Percentiles rank a stretch among this genome's conserved stretches.
Evolutionary conservation across 139 green algal genomes (phyloP).

Genomic region (Chlorella vulgaris): DNA sequence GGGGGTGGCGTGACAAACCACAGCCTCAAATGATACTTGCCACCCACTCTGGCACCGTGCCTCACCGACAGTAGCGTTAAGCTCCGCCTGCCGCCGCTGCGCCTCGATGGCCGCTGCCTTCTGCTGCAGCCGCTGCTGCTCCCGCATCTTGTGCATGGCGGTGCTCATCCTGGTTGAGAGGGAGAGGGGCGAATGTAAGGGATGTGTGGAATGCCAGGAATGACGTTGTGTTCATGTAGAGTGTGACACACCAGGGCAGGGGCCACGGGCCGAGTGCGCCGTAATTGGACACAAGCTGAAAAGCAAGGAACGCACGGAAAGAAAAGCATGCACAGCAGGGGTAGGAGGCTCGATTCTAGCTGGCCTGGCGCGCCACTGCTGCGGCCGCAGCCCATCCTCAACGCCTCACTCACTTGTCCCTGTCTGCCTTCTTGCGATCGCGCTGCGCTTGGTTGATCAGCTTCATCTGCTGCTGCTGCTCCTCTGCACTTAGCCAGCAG

Average conservation of each 20-base stretch:
- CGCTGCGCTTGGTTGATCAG: constrained; percentile 12
- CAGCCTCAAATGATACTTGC: neutral
- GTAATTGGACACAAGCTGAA: neutral
- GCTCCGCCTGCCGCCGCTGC: constrained; percentile 26
- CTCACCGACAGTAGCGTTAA: constrained; percentile 22
- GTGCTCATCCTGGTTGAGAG: neutral
- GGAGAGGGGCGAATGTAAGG: neutral
- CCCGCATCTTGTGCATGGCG: neutral
- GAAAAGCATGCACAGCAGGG: too few relatives aligned
- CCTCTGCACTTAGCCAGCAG: neutral
- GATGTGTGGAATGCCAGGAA: neutral
- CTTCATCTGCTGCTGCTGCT: constrained; percentile 8
- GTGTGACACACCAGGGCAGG: neutral
- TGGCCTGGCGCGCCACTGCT: neutral
- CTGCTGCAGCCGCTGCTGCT: constrained; percentile 18
- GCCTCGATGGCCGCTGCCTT: constrained; percentile 15
- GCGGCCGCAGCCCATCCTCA: neutral
- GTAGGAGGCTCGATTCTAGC: neutral
- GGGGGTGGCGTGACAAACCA: neutral
- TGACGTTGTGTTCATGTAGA: too few relatives aligned
- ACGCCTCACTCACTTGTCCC: neutral
- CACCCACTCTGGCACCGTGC: neutral
- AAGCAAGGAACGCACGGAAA: neutral
- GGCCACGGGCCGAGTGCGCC: neutral
- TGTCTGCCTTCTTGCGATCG: constrained; percentile 5